Base-by-base conservation (phyloP, 371 early-diverging fungal species). In the Saksenaea oblongispora region DNA sequence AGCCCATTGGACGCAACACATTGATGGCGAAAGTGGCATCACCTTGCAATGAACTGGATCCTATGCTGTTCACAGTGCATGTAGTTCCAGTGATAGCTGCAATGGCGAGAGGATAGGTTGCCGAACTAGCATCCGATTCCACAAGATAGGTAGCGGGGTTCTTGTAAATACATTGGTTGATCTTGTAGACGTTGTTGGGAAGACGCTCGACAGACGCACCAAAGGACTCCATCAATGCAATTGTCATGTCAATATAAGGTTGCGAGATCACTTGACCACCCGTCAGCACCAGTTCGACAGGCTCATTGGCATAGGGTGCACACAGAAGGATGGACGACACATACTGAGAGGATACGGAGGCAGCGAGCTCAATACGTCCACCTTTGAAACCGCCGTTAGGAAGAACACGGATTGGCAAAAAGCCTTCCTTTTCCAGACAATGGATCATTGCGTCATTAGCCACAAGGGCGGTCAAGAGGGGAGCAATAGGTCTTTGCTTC, bases 211-310 rank as follows among this genome's bases (percentile, higher is more conserved):
- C 95, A 0, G 82, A 58, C 58, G 94, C 84, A 44, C 98, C 98
- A 73, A 98, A 98, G 3, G 91, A 88, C 63, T 84, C 84, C 98
- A 98, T 98, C 98, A 98, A 96, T 54, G 95, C 87, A 53, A 95
- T 90, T 1, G 98, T 98, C 98, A 98, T 97, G 74, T 98, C 98
- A 69, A 98, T 98, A 76, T 98, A 98, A 13, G 93, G 95, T 72
- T 96, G 95, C 35, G 96, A 95, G 55, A 98, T 93, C n/a, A 97
- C 97, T 61, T 94, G 89, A 44, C 92, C 97, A 58, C 97, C 98
- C 1, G 88, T 86, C 54, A 98, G 79, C 36, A 85, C 91, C 55
- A 98, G 82, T 17, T 89, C 91, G 15, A 97, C 93, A 0, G 90
- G 85, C 42, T 87, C 78, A 44, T 73, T 68, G 8, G 98, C 97